Evolutionary conservation across 1,139 yeast genomes (phyloP), one percentile per base, ranked within the genome.

Genomic region (Nematodospora anomalae): DNA sequence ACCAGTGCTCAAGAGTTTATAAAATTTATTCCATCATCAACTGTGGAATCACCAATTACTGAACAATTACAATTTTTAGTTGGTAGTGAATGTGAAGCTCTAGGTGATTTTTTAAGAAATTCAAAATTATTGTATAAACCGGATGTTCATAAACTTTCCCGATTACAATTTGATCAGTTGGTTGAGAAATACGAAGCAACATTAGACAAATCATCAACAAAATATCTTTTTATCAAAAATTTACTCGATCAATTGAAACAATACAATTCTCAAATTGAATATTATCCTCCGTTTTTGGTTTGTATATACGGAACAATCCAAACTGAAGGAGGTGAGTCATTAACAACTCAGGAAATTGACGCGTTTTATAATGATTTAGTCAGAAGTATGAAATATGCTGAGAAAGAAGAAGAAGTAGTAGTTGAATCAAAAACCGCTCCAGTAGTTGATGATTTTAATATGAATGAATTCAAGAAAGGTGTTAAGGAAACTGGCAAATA

Each of bases 1-100:
- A 38, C 58, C 12, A 67, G 56, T 45, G 49, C 53, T 7, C 58
- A 57, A 27, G 62, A 47, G 1, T 66, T 66, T 41, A 39, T 47
- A 13, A 49, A 55, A 32, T 54, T 60, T 49, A 13, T 18, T 7
- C 9, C 12, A 10, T 8, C 13, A 10, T 9, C 12, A 14, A 11
- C 11, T 7, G 25, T 23, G n/a, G 18, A 33, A 15, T 25, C 34
- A 3, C n/a, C 26, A n/a, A 28, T 36, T 26, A 24, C 32, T 2
- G 24, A 33, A 9, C 36, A 33, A 26, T 6, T 18, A 3, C 20
- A 23, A 15, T 28, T 38, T 6, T 38, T 38, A 18, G 21, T 18
- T 4, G 35, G 32, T 12, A 25, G 8, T 11, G 37, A 36, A 22
- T 28, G 15, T 16, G 35, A 36, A 14, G 25, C 31, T 2, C 34